Evolutionary conservation across 2,329 filamentous ascomycete species (phyloP), one percentile per base, ranked within the genome.

Genomic region (Macrophomina pseudophaseolina): DNA sequence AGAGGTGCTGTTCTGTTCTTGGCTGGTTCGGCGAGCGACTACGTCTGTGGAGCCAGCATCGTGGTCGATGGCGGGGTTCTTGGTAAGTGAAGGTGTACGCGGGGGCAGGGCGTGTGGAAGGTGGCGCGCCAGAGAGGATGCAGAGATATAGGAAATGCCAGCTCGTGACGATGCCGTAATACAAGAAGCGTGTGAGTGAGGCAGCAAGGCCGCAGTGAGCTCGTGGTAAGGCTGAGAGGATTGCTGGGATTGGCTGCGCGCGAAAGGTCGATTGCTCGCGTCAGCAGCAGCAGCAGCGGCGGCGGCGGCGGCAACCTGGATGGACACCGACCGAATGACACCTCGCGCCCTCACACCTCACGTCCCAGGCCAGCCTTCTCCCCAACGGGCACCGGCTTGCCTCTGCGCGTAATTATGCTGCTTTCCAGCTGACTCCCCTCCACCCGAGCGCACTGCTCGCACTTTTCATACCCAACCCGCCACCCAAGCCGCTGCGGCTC

Each of bases 381-480:
- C 38, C 42, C 8, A 32, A 18, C 51, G n/a, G 40, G 51, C 62
- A 23, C 32, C 38, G 62, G 49, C 42, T 48, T 56, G 49, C 33
- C 38, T 18, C 8, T 49, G 52, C 52, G 30, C 38, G 63, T 48
- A 65, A 65, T 48, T 58, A 65, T 65, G 63, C 52, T 65, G 52
- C 52, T 48, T 58, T 16, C 40, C 51, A 65, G 40, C 52, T 65
- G 52, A 65, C 63, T 49, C 51, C 48, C 51, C 52, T 11, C 16
- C 28, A 28, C 8, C 33, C 63, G 63, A 40, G 63, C 63, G 53
- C 46, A 40, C n/a, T 11, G 63, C 63, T 65, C 63, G 49, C 63
- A 32, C 42, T 28, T 12, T 3, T n/a, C n/a, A 35, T 23, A 12
- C 16, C 18, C 30, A n/a, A 28, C 35, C 42, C 2, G 7, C 48